Base-by-base conservation (phyloP, 1,284 basidiomycete genomes). In the Sphaerobolus stellatus region DNA sequence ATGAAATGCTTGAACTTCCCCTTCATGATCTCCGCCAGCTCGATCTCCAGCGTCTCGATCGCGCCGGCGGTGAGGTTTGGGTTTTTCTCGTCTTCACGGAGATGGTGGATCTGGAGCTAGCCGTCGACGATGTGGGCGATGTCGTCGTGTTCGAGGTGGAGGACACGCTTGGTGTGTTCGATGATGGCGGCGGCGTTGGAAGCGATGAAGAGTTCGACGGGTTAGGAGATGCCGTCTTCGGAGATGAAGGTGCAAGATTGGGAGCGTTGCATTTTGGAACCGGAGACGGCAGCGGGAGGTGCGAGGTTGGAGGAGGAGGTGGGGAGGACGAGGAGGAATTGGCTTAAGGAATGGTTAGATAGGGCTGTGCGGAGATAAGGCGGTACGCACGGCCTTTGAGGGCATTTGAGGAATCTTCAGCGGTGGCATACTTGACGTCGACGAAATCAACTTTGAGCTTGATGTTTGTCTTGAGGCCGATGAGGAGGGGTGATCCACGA, bases 391-490 rank as follows among this genome's bases (percentile, higher is more conserved):
- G 73, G 60, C 74, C 67, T 41, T 86, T 84, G 43, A 60, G 74
- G 56, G 79, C 77, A 56, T 75, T 76, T 75, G 75, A 87, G 56
- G 73, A 75, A 57, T 90, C 66, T 29, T 73, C 89, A 43, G 85
- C 80, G 44, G 85, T 86, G 34, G 90, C 83, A 66, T 97, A 86
- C 71, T 99, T 95, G 59, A 99, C 97, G 73, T 99, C 97, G 55
- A 99, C 96, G 69, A 99, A 99, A 78, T 99, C 97, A 48, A 98
- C 96, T 80, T 99, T 99, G 70, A 99, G 84, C 77, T 99, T 99
- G 82, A 96, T 95, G 72, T 99, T 96, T 30, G 97, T 98, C 88
- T 99, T 99, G 71, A 99, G 96, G 78, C 97, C 97, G 67, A 99
- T 89, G 56, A 99, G 76, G 27, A 99, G 85, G 24, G 97, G 97